Conservation (phyloP, 176 grass and related monocot genomes). For the Ensete glaucum region DNA sequence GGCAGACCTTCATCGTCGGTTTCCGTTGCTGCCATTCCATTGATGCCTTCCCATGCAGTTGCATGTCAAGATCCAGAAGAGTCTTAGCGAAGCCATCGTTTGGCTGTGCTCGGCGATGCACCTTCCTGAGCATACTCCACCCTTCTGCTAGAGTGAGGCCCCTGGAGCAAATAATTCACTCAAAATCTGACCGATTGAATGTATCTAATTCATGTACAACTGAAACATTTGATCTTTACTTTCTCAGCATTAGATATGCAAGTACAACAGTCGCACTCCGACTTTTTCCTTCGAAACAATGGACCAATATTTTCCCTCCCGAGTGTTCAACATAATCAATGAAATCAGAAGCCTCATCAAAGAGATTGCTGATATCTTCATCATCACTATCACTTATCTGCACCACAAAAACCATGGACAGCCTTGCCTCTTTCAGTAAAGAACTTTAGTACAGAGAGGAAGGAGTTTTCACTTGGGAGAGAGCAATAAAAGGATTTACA, state of each 20-base stretch:
- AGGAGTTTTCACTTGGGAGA: background rate
- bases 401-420: slow-evolving; percentile 12
- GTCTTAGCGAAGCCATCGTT: slow-evolving; percentile 89
- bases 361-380: slow-evolving; percentile 67
- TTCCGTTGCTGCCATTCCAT: slow-evolving; percentile 82
- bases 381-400: slow-evolving; percentile 81
- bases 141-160: slow-evolving; percentile 69
- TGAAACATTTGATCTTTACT: slow-evolving; percentile 28
- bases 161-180: slow-evolving; percentile 8
- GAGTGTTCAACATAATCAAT: slow-evolving; percentile 57
- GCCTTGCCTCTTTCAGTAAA: background rate
- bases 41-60: slow-evolving; percentile 52
- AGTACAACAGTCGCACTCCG: slow-evolving; percentile 80
- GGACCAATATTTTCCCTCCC: slow-evolving; percentile 70
- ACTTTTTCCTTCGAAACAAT: slow-evolving; percentile 94
- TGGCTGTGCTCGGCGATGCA: slow-evolving; percentile 70
- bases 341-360: slow-evolving; percentile 88
- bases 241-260: slow-evolving; percentile 79
- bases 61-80: slow-evolving; percentile 64
- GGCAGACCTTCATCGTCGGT: slow-evolving; percentile 76
- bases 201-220: background rate
- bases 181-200: background rate
- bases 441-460: background rate
- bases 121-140: slow-evolving; percentile 80
- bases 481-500: background rate